These are phyloP conservation scores for Phytophthora multivora DNA, from an alignment of 352 stramenopile species.

Conservation along the genomic window DNA sequence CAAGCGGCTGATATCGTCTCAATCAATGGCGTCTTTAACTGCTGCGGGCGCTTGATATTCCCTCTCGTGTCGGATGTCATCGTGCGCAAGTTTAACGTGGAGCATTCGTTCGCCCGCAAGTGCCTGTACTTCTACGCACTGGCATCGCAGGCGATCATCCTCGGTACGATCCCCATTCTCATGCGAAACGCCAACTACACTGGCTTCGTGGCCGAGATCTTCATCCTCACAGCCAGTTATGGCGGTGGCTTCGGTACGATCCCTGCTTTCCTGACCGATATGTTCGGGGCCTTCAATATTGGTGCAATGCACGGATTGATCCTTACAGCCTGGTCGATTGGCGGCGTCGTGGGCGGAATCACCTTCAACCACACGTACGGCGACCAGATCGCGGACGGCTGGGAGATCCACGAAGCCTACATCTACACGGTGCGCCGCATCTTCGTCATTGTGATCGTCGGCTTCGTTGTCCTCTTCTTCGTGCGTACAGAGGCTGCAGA, in stretches of 20 bases:
- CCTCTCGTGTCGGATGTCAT: conserved; percentile 46
- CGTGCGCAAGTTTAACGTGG: conserved; percentile 43
- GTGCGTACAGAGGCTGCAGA: conserved; percentile 65
- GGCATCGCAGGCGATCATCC: conserved; percentile 60
- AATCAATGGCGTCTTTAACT: conserved; percentile 65
- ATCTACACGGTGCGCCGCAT: conserved; percentile 70
- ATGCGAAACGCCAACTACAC: conserved; percentile 64
- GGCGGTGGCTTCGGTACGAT: conserved; percentile 76
- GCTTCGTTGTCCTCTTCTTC: conserved; percentile 59
- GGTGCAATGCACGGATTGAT: conserved; percentile 79
- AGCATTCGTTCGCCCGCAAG: conserved; percentile 51
- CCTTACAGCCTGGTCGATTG: conserved; percentile 79
- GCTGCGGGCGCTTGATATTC: conserved; percentile 45
- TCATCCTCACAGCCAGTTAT: conserved; percentile 74
- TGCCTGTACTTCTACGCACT: conserved; percentile 68
- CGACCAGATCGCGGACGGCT: conserved; percentile 36
- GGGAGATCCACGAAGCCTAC: conserved; percentile 57
- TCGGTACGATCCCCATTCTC: conserved; percentile 63
- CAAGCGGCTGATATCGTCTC: conserved; percentile 51
- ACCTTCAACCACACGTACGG: conserved; percentile 70
- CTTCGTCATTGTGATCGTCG: conserved; percentile 59
- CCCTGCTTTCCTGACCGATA: conserved; percentile 76
- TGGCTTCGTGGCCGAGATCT: conserved; percentile 60
- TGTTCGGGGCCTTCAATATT: conserved; percentile 87
- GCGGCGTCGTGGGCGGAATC: conserved; percentile 71